These are phyloP conservation scores for Termitomyces sp. DNA, from an alignment of 768 basidiomycete genomes.

Conservation along the genomic window DNA sequence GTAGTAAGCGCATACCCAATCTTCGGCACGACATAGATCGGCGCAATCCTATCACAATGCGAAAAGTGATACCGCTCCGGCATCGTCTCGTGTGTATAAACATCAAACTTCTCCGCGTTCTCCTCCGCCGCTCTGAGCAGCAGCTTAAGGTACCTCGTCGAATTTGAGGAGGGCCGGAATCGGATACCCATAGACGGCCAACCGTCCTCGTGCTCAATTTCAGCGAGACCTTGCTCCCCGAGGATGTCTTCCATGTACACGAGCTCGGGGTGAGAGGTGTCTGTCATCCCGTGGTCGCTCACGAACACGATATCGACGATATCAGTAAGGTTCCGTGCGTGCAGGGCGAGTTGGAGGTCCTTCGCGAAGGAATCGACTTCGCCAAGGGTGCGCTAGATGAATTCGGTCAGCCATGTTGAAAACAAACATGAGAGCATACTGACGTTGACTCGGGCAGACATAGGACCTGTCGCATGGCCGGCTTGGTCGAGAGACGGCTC, in stretches of 20 bases:
- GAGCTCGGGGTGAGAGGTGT: constrained; percentile 73
- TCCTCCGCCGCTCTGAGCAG: constrained; percentile 49
- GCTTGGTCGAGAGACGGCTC: constrained; percentile 87
- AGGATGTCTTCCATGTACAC: constrained; percentile 82
- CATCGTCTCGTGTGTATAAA: constrained; percentile 81
- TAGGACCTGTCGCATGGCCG: constrained; percentile 69
- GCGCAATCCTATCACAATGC: constrained; percentile 74
- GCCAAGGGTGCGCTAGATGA: constrained; percentile 52
- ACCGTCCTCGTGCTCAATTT: constrained; percentile 76
- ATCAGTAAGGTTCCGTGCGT: constrained; percentile 69
- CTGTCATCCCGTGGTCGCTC: constrained; percentile 89
- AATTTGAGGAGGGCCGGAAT: constrained; percentile 58
- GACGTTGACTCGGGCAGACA: constrained; percentile 69
- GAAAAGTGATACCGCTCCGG: constrained; percentile 77
- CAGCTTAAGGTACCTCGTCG: constrained; percentile 47
- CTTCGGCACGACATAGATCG: constrained; percentile 79
- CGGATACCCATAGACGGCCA: constrained; percentile 91
- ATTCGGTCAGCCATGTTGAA: neutral
- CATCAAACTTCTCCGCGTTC: constrained; percentile 67
- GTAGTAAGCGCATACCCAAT: constrained; percentile 80
- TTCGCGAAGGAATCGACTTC: constrained; percentile 73
- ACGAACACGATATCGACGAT: constrained; percentile 90
- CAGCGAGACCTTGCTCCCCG: constrained; percentile 54
- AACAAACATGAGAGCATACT: constrained; percentile 18
- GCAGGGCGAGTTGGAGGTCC: constrained; percentile 59